Evolutionary conservation across 78 protist genomes (phyloP), one percentile per base, ranked within the genome.

Genomic region (Protostelium mycophagum): DNA sequence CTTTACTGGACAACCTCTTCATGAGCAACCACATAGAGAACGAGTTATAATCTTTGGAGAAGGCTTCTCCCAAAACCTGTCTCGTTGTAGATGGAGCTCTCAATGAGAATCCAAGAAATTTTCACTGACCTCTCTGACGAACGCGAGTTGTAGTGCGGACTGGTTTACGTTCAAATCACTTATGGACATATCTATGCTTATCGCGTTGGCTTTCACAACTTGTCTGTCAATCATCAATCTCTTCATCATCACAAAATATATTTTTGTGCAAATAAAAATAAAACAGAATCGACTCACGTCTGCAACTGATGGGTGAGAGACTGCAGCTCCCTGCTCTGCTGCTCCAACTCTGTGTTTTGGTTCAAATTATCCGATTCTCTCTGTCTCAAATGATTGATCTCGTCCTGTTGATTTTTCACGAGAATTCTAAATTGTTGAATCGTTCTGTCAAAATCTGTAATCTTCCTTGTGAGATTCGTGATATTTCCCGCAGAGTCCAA

Each of bases 381-480:
- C 51, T 88, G 90, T 37, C 90, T 38, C 91, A 89, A 51, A 35
- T 92, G 92, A 34, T 92, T 92, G 28, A 92, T 29, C 83, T 89
- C 87, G 85, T 51, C 85, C 87, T 92, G 94, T 0, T 90, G 85
- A 73, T 88, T 84, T 28, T 88, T 88, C 28, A 92, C 94, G 1
- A 92, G 37, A n/a, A 87, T 86, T 35, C 94, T 34, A 83, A 92
- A 92, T 34, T 92, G 94, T 25, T 73, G 0, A 0, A 92, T 92
- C 28, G 94, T 92, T 5, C 51, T 63, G 0, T 92, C 94, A 0
- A 36, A 51, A 85, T 92, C 94, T 73, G 86, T 88, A 23, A 37
- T 28, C 34, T 92, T 92, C 9, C 89, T 38, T 28, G 38, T 88
- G 1, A 37, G 34, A 29, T 92, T 92, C 37, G 94, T 89, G 83